These are phyloP conservation scores for Myxozyma kluyveri DNA, from an alignment of 805 yeast species.

Conservation along the genomic window DNA sequence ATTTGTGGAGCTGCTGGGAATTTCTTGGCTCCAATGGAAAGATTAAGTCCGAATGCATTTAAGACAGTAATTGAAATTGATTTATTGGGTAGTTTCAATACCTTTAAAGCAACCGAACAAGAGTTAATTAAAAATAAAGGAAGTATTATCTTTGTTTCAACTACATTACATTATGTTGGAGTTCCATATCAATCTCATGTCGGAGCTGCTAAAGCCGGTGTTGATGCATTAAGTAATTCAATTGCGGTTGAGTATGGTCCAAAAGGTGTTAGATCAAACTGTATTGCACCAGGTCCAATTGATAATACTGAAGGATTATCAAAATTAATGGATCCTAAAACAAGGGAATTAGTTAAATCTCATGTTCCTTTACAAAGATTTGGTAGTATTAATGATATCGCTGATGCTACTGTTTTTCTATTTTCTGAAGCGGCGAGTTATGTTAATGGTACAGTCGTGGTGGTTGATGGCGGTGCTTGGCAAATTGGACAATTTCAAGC, in stretches of 20 bases:
- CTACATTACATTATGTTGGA: slow-evolving; percentile 72
- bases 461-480: slow-evolving; percentile 89
- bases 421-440: slow-evolving; percentile 80
- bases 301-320: slow-evolving; percentile 82
- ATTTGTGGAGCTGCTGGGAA: slow-evolving; percentile 98
- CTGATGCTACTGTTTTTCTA: slow-evolving; percentile 78
- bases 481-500: slow-evolving; percentile 16
- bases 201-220: slow-evolving; percentile 93
- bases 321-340: slow-evolving; percentile 50
- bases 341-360: slow-evolving; percentile 44
- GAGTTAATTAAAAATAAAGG: slow-evolving; percentile 69
- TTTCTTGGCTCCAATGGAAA: slow-evolving; percentile 75
- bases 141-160: slow-evolving; percentile 65
- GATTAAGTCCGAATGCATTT: slow-evolving; percentile 80
- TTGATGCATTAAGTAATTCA: slow-evolving; percentile 81
- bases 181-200: slow-evolving; percentile 82
- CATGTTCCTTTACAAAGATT: slow-evolving; percentile 51
- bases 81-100: slow-evolving; percentile 70
- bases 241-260: slow-evolving; percentile 92
- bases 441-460: slow-evolving; percentile 70
- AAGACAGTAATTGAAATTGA: slow-evolving; percentile 85
- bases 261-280: slow-evolving; percentile 75
- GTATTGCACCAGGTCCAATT: slow-evolving; percentile 85
- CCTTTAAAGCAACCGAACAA: slow-evolving; percentile 75
- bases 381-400: slow-evolving; percentile 76